Conservation (phyloP, 2,329 filamentous ascomycete species). For the Sarocladium kiliense region DNA sequence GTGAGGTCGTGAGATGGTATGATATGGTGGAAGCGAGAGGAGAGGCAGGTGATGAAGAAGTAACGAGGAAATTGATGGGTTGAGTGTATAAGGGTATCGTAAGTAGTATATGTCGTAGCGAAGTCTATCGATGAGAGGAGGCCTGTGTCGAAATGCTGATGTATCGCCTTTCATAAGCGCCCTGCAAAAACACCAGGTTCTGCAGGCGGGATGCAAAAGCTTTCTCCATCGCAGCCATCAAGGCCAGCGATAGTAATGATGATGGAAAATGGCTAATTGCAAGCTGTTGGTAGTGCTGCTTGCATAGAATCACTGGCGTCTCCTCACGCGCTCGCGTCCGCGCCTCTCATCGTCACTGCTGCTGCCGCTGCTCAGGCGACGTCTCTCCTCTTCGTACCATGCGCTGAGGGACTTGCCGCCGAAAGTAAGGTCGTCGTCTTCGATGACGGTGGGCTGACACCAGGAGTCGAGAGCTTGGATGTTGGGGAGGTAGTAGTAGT, state of each 20-base stretch:
- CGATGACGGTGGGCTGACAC: constrained; percentile 52
- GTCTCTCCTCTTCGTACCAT: constrained; percentile 56
- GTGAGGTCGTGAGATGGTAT: neutral
- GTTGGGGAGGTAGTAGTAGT: constrained; percentile 10
- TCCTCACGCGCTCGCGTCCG: constrained; percentile 32
- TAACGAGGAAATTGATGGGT: neutral
- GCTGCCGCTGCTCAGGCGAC: constrained; percentile 31
- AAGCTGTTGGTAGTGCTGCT: constrained; percentile 19
- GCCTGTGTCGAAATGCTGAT: neutral
- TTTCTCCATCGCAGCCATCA: constrained; percentile 8
- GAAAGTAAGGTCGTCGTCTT: constrained; percentile 57
- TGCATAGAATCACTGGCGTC: constrained; percentile 23
- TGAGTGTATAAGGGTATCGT: neutral
- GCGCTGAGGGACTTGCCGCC: constrained; percentile 54
- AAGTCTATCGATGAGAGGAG: constrained; percentile 2
- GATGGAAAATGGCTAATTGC: neutral
- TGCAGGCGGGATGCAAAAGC: neutral
- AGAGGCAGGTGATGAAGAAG: neutral
- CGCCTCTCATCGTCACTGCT: constrained; percentile 32
- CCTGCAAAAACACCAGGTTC: neutral
- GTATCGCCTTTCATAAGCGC: neutral
- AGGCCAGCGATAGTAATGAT: neutral
- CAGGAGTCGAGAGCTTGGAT: constrained; percentile 29
- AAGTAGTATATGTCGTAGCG: neutral
- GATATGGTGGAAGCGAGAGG: neutral